These are phyloP conservation scores for Phlyctochytrium bullatum DNA, from an alignment of 192 early-diverging fungal genomes.

Conservation along the genomic window DNA sequence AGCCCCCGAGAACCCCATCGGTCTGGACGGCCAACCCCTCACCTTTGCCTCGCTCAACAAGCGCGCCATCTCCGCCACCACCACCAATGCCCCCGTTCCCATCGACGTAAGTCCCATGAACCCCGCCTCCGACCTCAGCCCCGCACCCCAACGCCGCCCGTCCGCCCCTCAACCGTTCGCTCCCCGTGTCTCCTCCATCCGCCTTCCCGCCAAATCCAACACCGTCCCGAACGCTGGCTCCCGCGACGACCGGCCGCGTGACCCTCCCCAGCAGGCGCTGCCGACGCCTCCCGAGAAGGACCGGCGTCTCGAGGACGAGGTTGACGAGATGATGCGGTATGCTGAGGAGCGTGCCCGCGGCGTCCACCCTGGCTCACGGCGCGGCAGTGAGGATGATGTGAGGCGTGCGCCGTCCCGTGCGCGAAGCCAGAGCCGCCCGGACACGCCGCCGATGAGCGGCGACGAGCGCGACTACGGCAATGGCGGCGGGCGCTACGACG, in stretches of 20 bases:
- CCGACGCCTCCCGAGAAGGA: neutral
- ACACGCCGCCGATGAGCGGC: neutral
- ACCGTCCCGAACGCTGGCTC: too few relatives aligned
- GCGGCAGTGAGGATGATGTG: neutral
- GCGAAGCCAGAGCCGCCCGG: neutral
- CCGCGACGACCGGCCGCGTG: too few relatives aligned
- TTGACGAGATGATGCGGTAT: conserved; percentile 1
- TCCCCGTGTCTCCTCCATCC: neutral
- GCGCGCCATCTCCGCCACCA: conserved; percentile 3
- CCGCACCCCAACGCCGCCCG: neutral
- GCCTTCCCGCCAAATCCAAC: neutral
- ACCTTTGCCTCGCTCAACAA: conserved; percentile 1
- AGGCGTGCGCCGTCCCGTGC: neutral
- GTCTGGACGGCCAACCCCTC: conserved; percentile 1
- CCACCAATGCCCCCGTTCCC: conserved; percentile 1
- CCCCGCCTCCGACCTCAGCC: neutral
- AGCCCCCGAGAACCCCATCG: neutral
- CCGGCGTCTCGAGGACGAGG: neutral
- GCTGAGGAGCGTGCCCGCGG: too few relatives aligned
- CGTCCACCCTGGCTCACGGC: neutral
- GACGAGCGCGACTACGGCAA: neutral
- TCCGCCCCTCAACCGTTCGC: neutral
- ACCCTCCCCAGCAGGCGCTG: neutral
- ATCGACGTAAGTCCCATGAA: neutral
- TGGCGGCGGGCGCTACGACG: neutral